These are phyloP conservation scores for Stenogyne calaminthoides DNA, from an alignment of 305 asterid genomes.

Conservation along the genomic window DNA sequence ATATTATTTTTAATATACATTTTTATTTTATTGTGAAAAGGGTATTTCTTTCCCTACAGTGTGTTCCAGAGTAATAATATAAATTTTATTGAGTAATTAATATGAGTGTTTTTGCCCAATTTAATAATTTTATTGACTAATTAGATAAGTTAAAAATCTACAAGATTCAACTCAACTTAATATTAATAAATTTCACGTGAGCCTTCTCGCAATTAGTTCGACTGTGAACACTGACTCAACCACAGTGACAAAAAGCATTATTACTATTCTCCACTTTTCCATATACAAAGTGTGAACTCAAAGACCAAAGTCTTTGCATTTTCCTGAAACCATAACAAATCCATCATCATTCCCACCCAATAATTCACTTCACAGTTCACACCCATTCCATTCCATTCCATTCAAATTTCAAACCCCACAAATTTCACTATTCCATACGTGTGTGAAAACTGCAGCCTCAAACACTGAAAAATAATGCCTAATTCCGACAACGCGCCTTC, in stretches of 20 bases:
- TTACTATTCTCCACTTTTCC: slow-evolving; percentile 1
- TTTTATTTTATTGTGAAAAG: no score
- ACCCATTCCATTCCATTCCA: slow-evolving; percentile 13
- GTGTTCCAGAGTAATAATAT: no score
- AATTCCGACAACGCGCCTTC: slow-evolving; percentile 29
- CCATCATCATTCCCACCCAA: slow-evolving; percentile 4
- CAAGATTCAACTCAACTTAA: neutral
- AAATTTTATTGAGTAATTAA: neutral
- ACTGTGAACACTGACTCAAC: neutral
- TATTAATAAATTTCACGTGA: neutral
- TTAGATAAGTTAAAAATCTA: no score
- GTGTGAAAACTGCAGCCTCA: neutral
- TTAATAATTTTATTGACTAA: neutral
- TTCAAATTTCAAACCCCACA: slow-evolving; percentile 7
- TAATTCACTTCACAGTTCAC: slow-evolving; percentile 23
- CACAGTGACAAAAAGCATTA: neutral
- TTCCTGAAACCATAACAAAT: neutral
- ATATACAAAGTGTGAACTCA: slow-evolving; percentile 32
- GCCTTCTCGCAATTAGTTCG: neutral
- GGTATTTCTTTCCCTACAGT: no score
- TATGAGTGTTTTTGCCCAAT: neutral
- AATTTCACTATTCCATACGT: neutral
- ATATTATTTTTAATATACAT: no score
- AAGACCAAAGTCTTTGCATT: slow-evolving; percentile 11
- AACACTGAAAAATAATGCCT: slow-evolving; percentile 24